Evolutionary conservation across 2,329 filamentous ascomycete genomes (phyloP), one percentile per base, ranked within the genome.

Genomic region (Neophaeococcomyces aloes): DNA sequence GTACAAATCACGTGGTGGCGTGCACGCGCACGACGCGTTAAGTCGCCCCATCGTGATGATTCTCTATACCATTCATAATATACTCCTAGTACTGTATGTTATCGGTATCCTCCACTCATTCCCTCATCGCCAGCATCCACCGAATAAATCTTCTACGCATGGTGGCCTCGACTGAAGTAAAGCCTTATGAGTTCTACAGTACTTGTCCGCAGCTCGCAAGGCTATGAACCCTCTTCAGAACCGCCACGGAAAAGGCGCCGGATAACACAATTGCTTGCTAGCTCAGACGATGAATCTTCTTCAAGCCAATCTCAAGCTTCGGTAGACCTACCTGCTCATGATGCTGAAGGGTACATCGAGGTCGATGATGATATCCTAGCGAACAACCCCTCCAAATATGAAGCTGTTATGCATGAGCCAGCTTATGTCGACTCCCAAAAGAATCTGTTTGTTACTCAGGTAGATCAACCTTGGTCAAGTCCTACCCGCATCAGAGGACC

Each of bases 401-500:
- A 53, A 35, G 47, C 46, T 15, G 46, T 45, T 7, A 63, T 64
- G 34, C 65, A 67, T 49, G 57, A 66, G 3, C 61, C 67, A 4
- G 67, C 64, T 45, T 58, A 60, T 37, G 58, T 49, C 11, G 61
- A 59, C n/a, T 45, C 59, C 3, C 64, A 62, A 41, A 61, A 65
- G 27, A 62, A 69, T 40, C 64, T 64, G 3, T 71, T 69, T 44
- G 66, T 70, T 14, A 70, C 66, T 0, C 68, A 71, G 49, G 58
- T 69, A 34, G 69, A 67, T 3, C 66, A 67, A 41, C 64, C 67
- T 30, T 59, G 60, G 42, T 72, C 70, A 1, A 72, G 69, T 47
- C 71, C 71, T 2, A 71, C 70, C 39, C 60, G 65, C 47, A 69
- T 73, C 43, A 65, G 71, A 49, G 69, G 70, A 1, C 66, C 71